Evolutionary conservation across 1,284 basidiomycete species (phyloP), one percentile per base, ranked within the genome.

Genomic region (Vanrija humicola): DNA sequence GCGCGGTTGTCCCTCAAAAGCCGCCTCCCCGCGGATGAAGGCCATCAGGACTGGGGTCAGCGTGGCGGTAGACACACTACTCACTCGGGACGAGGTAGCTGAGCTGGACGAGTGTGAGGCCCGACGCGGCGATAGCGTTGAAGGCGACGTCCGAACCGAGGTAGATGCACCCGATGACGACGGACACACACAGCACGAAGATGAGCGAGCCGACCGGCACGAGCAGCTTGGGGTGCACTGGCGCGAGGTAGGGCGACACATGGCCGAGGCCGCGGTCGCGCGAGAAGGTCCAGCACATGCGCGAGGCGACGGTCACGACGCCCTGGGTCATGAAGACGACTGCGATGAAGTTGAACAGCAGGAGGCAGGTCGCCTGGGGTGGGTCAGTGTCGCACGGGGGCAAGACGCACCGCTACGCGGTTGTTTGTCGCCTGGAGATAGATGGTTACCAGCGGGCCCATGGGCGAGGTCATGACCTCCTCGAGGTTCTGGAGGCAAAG

Each of bases 71-170:
- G 21, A 23, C 15, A 23, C 9, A 21, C 6, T 28, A 64, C 63
- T 52, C 44, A 70, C 69, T 71, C 10, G 48, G 79, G 70, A 55
- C 77, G 56, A 72, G 62, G 48, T 67, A 69, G 7, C 62, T 59
- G 43, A 66, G 52, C 44, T 64, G 61, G 26, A 66, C 56, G 50
- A 67, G 50, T 47, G 64, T 59, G 12, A 62, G 61, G 1, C 63
- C 53, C 23, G 53, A 55, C 16, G 56, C 65, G 18, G 61, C 52
- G 23, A 69, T 59, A 3, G 64, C 63, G 46, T 64, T 65, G 58
- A 67, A 64, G 0, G 67, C 67, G 16, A 63, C 61, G 12, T 58
- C 50, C n/a, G 50, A 85, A 71, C 53, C 85, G 77, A 65, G 83
- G 43, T 56, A 45, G 23, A 43, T 38, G 34, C 0, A 80, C 78